Evolutionary conservation across 345 rosid genomes (phyloP).

Genomic region (Jatropha curcas): DNA sequence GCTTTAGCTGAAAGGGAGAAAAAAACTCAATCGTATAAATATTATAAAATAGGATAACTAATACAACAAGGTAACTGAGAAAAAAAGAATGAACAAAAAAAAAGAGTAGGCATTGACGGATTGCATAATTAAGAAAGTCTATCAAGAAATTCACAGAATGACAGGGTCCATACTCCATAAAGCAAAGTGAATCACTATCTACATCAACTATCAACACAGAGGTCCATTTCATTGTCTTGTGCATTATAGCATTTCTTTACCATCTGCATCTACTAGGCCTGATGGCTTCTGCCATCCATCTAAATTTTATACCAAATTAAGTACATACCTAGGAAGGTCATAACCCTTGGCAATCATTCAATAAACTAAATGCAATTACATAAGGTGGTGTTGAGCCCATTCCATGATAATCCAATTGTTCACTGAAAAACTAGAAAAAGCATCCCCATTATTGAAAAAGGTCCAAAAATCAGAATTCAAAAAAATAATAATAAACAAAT

Average conservation of each 20-base stretch:
- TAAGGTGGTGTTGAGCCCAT: neutral
- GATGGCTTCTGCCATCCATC: neutral
- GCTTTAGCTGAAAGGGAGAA: constrained; percentile 52
- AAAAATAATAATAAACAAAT: no score
- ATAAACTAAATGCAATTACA: constrained; percentile 3
- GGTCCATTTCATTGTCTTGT: neutral
- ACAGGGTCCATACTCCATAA: neutral
- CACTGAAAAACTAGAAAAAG: no score
- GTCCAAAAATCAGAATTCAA: neutral
- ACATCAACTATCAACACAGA: constrained; percentile 6
- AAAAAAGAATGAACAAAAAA: neutral
- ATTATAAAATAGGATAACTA: neutral
- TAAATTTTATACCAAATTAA: neutral
- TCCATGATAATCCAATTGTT: neutral
- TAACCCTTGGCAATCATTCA: neutral
- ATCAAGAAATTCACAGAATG: neutral
- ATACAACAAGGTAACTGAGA: neutral
- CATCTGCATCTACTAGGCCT: neutral
- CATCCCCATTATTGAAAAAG: no score
- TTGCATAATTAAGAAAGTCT: constrained; percentile 6
- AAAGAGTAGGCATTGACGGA: constrained; percentile 1
- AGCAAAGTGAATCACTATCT: neutral
- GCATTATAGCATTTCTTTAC: neutral
- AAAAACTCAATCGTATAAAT: constrained; percentile 8
- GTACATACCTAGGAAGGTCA: neutral